Percentiles rank a stretch among this genome's conserved stretches.
Evolutionary conservation across 2,329 filamentous ascomycete genomes (phyloP).

Genomic region (Chrysoporthe austroafricana): DNA sequence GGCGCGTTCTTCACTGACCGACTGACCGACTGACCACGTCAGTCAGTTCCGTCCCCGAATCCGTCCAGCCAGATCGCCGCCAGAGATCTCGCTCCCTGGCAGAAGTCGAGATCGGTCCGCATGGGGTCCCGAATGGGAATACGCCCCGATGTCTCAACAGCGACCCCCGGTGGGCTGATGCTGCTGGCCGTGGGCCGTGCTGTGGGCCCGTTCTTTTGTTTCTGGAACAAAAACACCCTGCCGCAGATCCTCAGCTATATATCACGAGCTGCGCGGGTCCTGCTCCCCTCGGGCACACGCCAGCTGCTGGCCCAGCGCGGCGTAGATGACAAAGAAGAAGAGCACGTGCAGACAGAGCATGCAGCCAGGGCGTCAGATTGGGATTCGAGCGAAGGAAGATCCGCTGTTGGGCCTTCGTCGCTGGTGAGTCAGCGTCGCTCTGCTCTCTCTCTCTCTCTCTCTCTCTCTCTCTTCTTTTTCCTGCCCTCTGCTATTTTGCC

Average conservation of each 20-base stretch:
- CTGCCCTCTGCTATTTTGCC: background rate
- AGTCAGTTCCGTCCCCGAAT: background rate
- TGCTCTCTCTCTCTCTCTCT: background rate
- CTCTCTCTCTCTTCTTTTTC: too few relatives aligned
- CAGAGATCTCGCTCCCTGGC: background rate
- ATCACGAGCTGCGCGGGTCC: background rate
- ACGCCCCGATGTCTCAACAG: background rate
- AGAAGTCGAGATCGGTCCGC: background rate
- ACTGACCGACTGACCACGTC: background rate
- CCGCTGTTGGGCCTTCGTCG: background rate
- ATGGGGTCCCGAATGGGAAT: background rate
- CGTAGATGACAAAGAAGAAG: background rate
- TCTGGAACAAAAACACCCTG: slow-evolving; percentile 6
- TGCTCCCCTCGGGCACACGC: background rate
- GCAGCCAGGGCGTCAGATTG: background rate
- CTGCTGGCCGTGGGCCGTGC: background rate
- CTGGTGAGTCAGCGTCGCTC: background rate
- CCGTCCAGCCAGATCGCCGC: background rate
- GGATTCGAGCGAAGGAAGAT: slow-evolving; percentile 1
- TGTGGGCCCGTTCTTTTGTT: slow-evolving; percentile 6
- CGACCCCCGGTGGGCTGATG: slow-evolving; percentile 2
- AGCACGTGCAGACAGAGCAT: background rate
- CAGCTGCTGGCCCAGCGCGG: background rate
- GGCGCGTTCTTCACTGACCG: background rate
- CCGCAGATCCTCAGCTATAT: background rate